These are phyloP conservation scores for Schizothecium vesticola DNA, from an alignment of 495 filamentous ascomycete genomes.

Conservation along the genomic window DNA sequence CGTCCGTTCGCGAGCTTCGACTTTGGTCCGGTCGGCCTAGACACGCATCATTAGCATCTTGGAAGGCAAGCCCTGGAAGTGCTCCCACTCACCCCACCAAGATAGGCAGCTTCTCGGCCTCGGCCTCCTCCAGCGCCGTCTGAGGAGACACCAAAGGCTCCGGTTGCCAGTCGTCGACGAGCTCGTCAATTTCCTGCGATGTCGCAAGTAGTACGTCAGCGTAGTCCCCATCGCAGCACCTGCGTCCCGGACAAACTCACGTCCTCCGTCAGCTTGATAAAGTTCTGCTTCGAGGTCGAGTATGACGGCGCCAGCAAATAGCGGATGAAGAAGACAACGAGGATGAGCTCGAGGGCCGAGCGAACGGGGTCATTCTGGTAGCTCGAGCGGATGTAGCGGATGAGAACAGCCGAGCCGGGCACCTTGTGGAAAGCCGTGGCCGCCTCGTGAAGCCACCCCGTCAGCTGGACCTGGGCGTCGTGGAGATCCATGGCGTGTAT, in stretches of 20 bases:
- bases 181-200: slow-evolving; percentile 82
- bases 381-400: slow-evolving; percentile 91
- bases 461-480: slow-evolving; percentile 67
- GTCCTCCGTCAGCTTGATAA: slow-evolving; percentile 83
- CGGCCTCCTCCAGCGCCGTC: slow-evolving; percentile 67
- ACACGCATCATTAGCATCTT: background rate
- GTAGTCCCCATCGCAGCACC: background rate
- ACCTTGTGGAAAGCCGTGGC: slow-evolving; percentile 75
- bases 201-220: slow-evolving; percentile 2
- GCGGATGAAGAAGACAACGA: slow-evolving; percentile 91
- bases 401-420: slow-evolving; percentile 87
- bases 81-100: slow-evolving; percentile 66
- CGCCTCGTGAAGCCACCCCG: slow-evolving; percentile 59
- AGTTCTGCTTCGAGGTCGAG: slow-evolving; percentile 77
- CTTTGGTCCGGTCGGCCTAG: slow-evolving; percentile 81
- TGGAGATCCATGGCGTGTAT: slow-evolving; percentile 64
- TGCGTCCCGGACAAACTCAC: slow-evolving; percentile 27
- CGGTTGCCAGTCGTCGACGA: slow-evolving; percentile 94
- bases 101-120: slow-evolving; percentile 78
- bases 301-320: slow-evolving; percentile 91
- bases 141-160: slow-evolving; percentile 78
- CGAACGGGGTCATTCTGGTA: slow-evolving; percentile 97
- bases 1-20: slow-evolving; percentile 83
- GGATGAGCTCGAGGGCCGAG: slow-evolving; percentile 85
- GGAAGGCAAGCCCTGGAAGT: background rate